Evolutionary conservation across 202 grass and related monocot species (phyloP).

Genomic region (Panicum hallii): DNA sequence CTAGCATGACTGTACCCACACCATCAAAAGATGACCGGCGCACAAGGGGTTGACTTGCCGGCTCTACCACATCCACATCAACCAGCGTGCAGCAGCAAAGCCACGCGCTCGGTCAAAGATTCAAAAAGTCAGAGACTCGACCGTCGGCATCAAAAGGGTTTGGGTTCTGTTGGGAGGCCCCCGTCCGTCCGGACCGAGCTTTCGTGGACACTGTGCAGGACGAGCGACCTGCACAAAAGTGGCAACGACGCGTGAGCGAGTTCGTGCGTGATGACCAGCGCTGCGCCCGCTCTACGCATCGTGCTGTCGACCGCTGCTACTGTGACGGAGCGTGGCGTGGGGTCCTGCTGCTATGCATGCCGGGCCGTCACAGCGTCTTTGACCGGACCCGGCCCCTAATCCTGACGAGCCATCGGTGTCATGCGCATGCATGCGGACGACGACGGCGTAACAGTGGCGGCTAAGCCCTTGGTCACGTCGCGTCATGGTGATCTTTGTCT

Average conservation of each 20-base stretch:
- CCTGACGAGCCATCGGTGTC: conserved; percentile 26
- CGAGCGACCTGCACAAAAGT: neutral
- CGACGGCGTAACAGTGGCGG: conserved; percentile 25
- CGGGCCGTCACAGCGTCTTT: conserved; percentile 41
- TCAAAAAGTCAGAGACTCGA: neutral
- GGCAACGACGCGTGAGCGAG: neutral
- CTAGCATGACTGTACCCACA: neutral
- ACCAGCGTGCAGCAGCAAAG: neutral
- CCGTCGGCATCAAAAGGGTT: neutral
- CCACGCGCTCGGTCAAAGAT: neutral
- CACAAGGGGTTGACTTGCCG: conserved; percentile 29
- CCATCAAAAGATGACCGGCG: conserved; percentile 16
- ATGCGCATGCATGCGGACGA: neutral
- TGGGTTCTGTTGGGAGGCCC: neutral
- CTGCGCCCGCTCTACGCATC: neutral
- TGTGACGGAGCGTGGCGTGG: neutral
- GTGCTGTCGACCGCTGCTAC: neutral
- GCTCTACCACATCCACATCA: neutral
- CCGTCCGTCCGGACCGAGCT: neutral
- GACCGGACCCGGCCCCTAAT: conserved; percentile 42
- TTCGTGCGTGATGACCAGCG: neutral
- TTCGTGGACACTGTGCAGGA: neutral
- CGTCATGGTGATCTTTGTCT: neutral
- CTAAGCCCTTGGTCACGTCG: conserved; percentile 1
- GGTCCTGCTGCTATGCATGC: neutral